phyloP scores from a whole-genome alignment of 768 basidiomycete genomes.

The Solioccasus polychromus region DNA sequence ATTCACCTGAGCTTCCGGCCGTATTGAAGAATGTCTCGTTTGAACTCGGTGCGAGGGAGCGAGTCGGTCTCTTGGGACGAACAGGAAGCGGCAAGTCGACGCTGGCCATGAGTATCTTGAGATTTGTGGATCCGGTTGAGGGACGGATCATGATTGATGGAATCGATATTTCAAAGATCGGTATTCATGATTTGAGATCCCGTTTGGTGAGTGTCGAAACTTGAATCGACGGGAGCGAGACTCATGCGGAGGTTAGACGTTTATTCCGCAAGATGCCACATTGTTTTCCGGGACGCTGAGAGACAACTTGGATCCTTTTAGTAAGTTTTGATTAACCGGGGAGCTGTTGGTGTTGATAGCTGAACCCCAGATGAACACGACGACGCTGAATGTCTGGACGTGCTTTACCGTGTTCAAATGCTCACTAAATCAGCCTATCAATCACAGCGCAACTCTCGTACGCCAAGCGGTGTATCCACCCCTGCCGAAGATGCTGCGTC shows the following conservation, averaged over 20 bases:
- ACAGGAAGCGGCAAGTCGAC: constrained; percentile 85
- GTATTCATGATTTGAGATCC: constrained; percentile 79
- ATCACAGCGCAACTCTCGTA: constrained; percentile 51
- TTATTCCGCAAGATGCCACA: constrained; percentile 74
- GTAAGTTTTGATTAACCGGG: constrained; percentile 28
- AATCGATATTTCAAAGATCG: constrained; percentile 83
- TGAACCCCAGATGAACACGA: constrained; percentile 59
- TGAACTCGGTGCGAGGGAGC: constrained; percentile 63
- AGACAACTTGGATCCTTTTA: constrained; percentile 74
- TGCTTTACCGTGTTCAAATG: constrained; percentile 79
- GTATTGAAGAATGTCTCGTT: constrained; percentile 79
- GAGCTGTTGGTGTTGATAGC: neutral
- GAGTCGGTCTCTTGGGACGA: constrained; percentile 77
- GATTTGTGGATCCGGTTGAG: constrained; percentile 76
- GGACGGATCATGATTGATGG: constrained; percentile 85
- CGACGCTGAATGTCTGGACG: constrained; percentile 78
- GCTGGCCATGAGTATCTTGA: constrained; percentile 79
- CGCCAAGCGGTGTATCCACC: constrained; percentile 44
- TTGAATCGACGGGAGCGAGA: neutral
- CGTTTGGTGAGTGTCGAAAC: constrained; percentile 48
- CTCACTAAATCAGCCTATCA: constrained; percentile 47
- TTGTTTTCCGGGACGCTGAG: constrained; percentile 79
- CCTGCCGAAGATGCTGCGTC: constrained; percentile 40
- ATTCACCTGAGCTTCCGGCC: constrained; percentile 79
- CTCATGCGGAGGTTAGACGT: constrained; percentile 48